Conservation (phyloP, 2,329 filamentous ascomycete genomes). For the Colletotrichum sp. region DNA sequence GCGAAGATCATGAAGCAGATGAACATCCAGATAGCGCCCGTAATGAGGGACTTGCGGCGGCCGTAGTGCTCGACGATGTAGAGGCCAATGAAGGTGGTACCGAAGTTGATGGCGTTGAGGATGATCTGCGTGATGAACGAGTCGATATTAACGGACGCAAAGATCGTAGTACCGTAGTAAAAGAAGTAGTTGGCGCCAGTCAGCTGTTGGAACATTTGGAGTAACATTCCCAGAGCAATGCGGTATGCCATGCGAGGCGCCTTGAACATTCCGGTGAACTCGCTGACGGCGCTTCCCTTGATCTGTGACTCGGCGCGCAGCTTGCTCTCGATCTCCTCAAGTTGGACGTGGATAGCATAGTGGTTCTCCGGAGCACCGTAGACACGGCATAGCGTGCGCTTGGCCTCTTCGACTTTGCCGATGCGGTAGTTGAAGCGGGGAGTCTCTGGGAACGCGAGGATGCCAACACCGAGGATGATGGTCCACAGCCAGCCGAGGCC, state of each 20-base stretch:
- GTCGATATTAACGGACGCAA: constrained; percentile 53
- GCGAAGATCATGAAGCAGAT: constrained; percentile 65
- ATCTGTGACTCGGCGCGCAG: constrained; percentile 50
- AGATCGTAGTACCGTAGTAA: constrained; percentile 64
- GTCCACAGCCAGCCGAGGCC: constrained; percentile 58
- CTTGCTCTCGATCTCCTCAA: constrained; percentile 60
- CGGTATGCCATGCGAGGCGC: constrained; percentile 69
- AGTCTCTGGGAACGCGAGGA: constrained; percentile 57
- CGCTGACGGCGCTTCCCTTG: constrained; percentile 45
- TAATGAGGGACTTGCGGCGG: constrained; percentile 66
- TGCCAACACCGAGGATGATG: constrained; percentile 51
- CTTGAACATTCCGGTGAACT: constrained; percentile 65
- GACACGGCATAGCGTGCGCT: constrained; percentile 50
- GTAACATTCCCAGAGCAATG: constrained; percentile 61
- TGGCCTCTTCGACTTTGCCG: constrained; percentile 51
- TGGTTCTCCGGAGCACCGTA: constrained; percentile 50
- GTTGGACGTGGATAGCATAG: constrained; percentile 50
- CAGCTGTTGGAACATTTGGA: constrained; percentile 69
- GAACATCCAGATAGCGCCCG: constrained; percentile 66
- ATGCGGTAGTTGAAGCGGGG: constrained; percentile 56
- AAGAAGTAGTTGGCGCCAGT: constrained; percentile 70
- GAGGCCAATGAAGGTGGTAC: constrained; percentile 70
- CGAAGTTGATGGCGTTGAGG: constrained; percentile 70
- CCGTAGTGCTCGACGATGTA: constrained; percentile 74
- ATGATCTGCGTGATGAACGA: constrained; percentile 73